These are phyloP conservation scores for Taphrina populina DNA, from an alignment of 1,139 yeast species.

Conservation along the genomic window DNA sequence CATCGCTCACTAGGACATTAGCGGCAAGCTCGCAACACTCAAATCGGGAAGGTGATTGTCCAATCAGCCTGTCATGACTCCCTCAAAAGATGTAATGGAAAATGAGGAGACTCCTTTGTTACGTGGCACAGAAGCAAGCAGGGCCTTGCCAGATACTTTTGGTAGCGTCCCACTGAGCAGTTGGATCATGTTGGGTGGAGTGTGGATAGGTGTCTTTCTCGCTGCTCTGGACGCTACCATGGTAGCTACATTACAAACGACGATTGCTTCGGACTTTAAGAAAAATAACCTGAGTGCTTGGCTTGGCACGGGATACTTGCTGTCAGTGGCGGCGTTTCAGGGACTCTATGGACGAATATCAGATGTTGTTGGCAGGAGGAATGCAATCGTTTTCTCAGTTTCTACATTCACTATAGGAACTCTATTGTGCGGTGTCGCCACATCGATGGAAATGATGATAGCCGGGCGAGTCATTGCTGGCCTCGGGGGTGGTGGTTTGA, in stretches of 20 bases:
- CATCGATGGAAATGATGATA: conserved; percentile 49
- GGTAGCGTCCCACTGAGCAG: conserved; percentile 14
- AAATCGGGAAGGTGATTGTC: too few species aligned
- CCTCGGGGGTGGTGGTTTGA: conserved; percentile 56
- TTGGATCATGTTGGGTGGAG: conserved; percentile 29
- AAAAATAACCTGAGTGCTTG: conserved; percentile 36
- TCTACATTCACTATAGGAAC: conserved; percentile 51
- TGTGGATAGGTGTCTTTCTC: conserved; percentile 26
- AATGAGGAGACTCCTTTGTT: conserved; percentile 14
- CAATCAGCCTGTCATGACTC: too few species aligned
- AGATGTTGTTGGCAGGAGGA: conserved; percentile 56
- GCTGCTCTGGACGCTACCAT: conserved; percentile 41
- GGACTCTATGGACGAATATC: conserved; percentile 55
- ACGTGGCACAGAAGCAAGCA: background rate
- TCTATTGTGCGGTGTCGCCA: conserved; percentile 50
- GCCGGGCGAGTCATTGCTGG: conserved; percentile 55
- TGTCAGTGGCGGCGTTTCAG: conserved; percentile 39
- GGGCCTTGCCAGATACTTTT: conserved; percentile 14
- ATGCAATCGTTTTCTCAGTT: conserved; percentile 50
- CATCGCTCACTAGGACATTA: too few species aligned
- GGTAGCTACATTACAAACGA: conserved; percentile 37
- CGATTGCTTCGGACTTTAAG: conserved; percentile 37
- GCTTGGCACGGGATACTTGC: conserved; percentile 38
- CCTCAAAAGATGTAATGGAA: too few species aligned
- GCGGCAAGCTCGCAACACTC: too few species aligned